Base-by-base conservation (phyloP, 441 rosid species). In the Erysimum pusillum region DNA sequence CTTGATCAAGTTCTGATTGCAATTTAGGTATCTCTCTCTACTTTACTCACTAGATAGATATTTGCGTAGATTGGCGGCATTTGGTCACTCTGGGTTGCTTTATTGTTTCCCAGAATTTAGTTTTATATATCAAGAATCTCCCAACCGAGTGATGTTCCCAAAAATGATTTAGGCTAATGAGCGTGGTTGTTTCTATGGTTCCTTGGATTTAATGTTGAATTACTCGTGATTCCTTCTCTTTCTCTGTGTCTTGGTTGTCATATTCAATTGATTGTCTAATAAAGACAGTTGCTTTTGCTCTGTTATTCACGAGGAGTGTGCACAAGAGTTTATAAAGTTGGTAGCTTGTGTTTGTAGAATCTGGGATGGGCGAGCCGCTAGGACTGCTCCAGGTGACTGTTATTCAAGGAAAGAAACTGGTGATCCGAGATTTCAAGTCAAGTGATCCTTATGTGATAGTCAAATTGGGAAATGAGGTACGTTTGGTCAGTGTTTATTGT, bases 401-500 rank as follows among this genome's bases (percentile, higher is more conserved):
- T 72, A 85, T 90, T 48, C 92, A 80, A 80, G 98, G 99, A 25
- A 95, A 85, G 80, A 89, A 79, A 63, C 80, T 95, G 75, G 99
- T 69, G 25, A 90, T 95, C 53, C 84, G 99, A 77, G 99, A 95
- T 84, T 95, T 95, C 85, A 95, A 87, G 84, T 90, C 86, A 78
- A 95, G 99, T 79, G 99, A 95, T 88, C 99, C 99, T 71, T 93
- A 95, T 78, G 98, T 93, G 59, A 86, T 93, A 10, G 75, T 91
- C 86, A 95, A 93, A 86, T 83, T 95, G 32, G 97, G 91, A 28
- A 86, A 79, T 80, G 94, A 95, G 91, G 99, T 89, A 61, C 70
- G 56, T 73, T 73, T 69, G 1, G 22, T 44, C 69, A 60, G 63
- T 66, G 36, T 6, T 53, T 48, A 15, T 25, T 69, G 32, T 51